A percentile compares a stretch with the other conserved stretches of the same genome.
Conservation (phyloP, 1,284 basidiomycete genomes). For the Rhodotorula sp. region DNA sequence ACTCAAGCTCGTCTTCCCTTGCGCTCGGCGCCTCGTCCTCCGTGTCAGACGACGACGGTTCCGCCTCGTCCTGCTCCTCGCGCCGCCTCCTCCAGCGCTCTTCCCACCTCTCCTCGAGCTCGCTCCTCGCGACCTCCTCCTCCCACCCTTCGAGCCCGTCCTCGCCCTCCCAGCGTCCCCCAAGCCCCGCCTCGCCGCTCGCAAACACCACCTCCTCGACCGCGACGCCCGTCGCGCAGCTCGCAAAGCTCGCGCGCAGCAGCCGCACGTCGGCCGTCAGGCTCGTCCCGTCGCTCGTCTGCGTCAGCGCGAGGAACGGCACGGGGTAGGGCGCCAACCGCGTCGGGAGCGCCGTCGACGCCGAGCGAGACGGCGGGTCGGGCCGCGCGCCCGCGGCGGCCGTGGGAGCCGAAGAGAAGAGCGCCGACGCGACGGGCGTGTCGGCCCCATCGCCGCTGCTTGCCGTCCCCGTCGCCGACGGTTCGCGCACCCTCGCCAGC, state of each 20-base stretch:
- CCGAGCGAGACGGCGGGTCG: neutral
- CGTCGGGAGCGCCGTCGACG: conserved; percentile 15
- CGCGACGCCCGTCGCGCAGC: conserved; percentile 1
- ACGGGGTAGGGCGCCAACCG: conserved; percentile 5
- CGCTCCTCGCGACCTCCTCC: neutral
- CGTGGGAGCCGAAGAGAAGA: neutral
- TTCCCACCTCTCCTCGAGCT: neutral
- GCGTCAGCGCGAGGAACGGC: conserved; percentile 40
- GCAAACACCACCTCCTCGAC: conserved; percentile 34
- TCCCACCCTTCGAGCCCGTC: conserved; percentile 8
- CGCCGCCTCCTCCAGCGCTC: neutral
- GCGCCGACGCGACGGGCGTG: neutral
- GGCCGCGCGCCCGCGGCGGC: neutral
- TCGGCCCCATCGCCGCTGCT: neutral
- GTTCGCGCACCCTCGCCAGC: too few relatives aligned
- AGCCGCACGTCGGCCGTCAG: conserved; percentile 42
- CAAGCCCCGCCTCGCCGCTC: conserved; percentile 38
- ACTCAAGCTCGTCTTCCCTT: neutral
- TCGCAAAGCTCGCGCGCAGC: conserved; percentile 31
- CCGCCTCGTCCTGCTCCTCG: neutral
- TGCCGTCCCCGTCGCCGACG: too few relatives aligned
- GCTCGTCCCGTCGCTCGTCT: conserved; percentile 34
- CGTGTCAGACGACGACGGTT: conserved; percentile 11
- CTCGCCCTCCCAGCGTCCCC: conserved; percentile 38
- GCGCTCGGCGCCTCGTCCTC: neutral